Percentiles rank a stretch among this genome's conserved stretches.
phyloP scores from a whole-genome alignment of 139 green algal species.

The Chlamydomonas sphaeroides region DNA sequence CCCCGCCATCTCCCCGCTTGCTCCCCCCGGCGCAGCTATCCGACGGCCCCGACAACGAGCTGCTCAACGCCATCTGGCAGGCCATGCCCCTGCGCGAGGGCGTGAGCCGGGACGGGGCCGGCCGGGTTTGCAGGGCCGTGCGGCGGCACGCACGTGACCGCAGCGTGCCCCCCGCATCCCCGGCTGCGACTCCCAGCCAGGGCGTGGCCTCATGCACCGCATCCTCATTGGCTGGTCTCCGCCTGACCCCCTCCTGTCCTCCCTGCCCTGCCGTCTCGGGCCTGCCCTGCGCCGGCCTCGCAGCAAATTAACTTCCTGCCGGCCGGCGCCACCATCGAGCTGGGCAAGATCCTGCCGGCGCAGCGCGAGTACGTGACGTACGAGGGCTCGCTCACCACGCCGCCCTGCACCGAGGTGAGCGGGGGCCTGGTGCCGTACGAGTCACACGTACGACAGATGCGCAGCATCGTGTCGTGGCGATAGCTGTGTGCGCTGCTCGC shows the following conservation, averaged over 20 bases:
- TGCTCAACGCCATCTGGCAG: slow-evolving; percentile 12
- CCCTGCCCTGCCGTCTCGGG: neutral
- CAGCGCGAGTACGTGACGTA: slow-evolving; percentile 44
- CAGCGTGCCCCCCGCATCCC: no score
- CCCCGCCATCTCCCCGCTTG: no score
- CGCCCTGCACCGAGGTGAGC: slow-evolving; percentile 66
- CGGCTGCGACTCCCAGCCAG: neutral
- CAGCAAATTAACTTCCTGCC: slow-evolving; percentile 10
- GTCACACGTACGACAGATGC: no score
- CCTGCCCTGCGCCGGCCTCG: neutral
- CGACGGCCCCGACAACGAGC: slow-evolving; percentile 18
- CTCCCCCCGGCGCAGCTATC: no score
- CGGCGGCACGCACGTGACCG: no score
- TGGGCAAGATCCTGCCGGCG: neutral
- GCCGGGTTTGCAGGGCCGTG: neutral
- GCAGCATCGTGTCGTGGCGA: no score
- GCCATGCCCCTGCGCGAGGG: slow-evolving; percentile 30
- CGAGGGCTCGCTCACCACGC: slow-evolving; percentile 64
- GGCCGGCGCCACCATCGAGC: neutral
- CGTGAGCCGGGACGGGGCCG: neutral
- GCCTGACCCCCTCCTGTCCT: no score
- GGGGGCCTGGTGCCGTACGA: no score
- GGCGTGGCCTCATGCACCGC: neutral
- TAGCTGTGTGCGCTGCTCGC: no score
- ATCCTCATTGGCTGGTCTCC: neutral